Conservation (phyloP, 176 grass and related monocot species). For the Zoysia japonica region DNA sequence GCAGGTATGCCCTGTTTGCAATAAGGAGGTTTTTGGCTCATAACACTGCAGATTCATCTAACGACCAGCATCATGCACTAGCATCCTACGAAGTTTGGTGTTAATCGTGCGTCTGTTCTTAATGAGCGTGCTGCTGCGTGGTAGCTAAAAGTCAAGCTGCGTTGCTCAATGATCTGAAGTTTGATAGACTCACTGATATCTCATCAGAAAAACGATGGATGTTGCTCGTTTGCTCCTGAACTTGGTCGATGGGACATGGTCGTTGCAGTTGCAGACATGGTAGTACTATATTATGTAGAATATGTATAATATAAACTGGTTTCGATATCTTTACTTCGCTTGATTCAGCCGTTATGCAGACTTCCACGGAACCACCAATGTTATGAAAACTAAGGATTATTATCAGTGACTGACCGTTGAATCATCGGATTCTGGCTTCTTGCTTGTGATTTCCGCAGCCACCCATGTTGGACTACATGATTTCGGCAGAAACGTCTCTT, state of each 20-base stretch:
- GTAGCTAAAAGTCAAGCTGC: neutral
- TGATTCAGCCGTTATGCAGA: neutral
- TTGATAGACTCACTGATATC: neutral
- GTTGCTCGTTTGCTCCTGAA: neutral
- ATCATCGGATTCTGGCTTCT: neutral
- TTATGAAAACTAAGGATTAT: neutral
- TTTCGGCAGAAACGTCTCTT: neutral
- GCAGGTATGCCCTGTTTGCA: constrained; percentile 85
- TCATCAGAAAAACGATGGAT: neutral
- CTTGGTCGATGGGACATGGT: neutral
- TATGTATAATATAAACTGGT: neutral
- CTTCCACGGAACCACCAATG: neutral
- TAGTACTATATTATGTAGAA: neutral
- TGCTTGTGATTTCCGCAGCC: neutral
- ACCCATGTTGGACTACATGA: constrained; percentile 1
- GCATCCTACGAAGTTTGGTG: neutral
- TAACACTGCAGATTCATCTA: constrained; percentile 30
- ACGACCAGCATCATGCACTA: neutral
- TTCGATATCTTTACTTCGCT: constrained; percentile 9
- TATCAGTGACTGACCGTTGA: neutral
- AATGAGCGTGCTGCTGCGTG: neutral
- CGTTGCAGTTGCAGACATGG: neutral
- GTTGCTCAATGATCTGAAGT: constrained; percentile 19
- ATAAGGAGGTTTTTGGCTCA: constrained; percentile 65
- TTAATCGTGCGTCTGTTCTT: neutral